Conservation (phyloP, 768 basidiomycete species). For the Cubamyces sp. region DNA sequence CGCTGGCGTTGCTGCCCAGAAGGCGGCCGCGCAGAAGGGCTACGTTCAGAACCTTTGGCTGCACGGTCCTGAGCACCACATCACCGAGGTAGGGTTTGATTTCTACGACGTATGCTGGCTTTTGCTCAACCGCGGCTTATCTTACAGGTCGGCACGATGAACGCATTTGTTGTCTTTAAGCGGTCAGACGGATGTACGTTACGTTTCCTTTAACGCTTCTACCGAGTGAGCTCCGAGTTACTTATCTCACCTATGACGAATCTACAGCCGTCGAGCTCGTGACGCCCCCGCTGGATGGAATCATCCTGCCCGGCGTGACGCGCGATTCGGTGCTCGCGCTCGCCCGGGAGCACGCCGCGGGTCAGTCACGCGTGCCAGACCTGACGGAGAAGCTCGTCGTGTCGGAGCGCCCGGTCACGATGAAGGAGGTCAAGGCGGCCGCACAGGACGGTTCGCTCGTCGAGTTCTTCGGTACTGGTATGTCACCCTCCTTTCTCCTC, state of each 20-base stretch:
- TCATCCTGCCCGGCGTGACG: slow-evolving; percentile 72
- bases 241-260: not conserved
- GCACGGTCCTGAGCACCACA: slow-evolving; percentile 60
- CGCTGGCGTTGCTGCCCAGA: slow-evolving; percentile 85
- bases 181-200: slow-evolving; percentile 64
- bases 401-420: slow-evolving; percentile 72
- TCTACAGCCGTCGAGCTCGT: slow-evolving; percentile 55
- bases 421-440: slow-evolving; percentile 70
- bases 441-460: slow-evolving; percentile 45
- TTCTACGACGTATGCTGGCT: not conserved
- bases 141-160: slow-evolving; percentile 83
- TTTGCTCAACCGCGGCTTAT: not conserved
- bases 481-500: not conserved
- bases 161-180: slow-evolving; percentile 83
- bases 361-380: slow-evolving; percentile 47
- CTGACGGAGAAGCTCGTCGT: slow-evolving; percentile 61
- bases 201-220: not conserved
- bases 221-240: not conserved
- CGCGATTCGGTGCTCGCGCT: slow-evolving; percentile 57
- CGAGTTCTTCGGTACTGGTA: slow-evolving; percentile 54
- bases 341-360: slow-evolving; percentile 59
- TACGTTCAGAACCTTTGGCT: slow-evolving; percentile 93
- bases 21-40: slow-evolving; percentile 70
- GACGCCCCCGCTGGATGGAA: slow-evolving; percentile 67
- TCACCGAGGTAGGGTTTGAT: slow-evolving; percentile 46